Percentiles rank a stretch among this genome's conserved stretches.
These are phyloP conservation scores for Murraya koenigii DNA, from an alignment of 345 rosid species.

Conservation along the genomic window DNA sequence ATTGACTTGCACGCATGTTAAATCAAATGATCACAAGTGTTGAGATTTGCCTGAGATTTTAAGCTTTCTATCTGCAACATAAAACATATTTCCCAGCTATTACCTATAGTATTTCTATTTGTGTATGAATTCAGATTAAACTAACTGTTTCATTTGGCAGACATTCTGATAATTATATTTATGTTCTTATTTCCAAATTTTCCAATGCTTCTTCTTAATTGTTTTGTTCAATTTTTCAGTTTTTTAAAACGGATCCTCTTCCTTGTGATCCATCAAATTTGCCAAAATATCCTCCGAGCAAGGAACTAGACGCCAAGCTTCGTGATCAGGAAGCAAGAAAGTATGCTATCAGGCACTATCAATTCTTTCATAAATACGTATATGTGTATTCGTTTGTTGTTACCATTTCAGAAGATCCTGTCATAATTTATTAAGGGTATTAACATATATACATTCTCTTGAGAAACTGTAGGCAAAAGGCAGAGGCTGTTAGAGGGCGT, in stretches of 20 bases:
- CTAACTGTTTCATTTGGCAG: not conserved
- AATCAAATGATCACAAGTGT: not conserved
- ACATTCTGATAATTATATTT: not conserved
- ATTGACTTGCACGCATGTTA: not conserved
- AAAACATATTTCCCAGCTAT: not conserved
- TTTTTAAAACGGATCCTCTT: slow-evolving; percentile 58
- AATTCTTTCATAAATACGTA: not conserved
- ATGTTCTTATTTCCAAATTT: not conserved
- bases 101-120: not conserved
- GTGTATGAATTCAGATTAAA: not conserved
- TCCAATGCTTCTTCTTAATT: not conserved
- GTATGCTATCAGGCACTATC: slow-evolving; percentile 25
- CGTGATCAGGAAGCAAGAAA: slow-evolving; percentile 58
- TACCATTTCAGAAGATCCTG: not conserved
- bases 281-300: slow-evolving; percentile 81
- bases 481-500: slow-evolving; percentile 54
- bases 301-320: slow-evolving; percentile 69
- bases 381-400: not conserved
- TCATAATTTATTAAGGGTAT: not conserved
- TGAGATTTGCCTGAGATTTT: not conserved
- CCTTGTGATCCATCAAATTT: slow-evolving; percentile 64
- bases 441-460: slow-evolving; percentile 4
- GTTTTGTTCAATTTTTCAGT: slow-evolving; percentile 34
- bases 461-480: slow-evolving; percentile 49
- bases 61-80: not conserved